These are phyloP conservation scores for Dendrothele bispora DNA, from an alignment of 768 basidiomycete species.

Conservation along the genomic window DNA sequence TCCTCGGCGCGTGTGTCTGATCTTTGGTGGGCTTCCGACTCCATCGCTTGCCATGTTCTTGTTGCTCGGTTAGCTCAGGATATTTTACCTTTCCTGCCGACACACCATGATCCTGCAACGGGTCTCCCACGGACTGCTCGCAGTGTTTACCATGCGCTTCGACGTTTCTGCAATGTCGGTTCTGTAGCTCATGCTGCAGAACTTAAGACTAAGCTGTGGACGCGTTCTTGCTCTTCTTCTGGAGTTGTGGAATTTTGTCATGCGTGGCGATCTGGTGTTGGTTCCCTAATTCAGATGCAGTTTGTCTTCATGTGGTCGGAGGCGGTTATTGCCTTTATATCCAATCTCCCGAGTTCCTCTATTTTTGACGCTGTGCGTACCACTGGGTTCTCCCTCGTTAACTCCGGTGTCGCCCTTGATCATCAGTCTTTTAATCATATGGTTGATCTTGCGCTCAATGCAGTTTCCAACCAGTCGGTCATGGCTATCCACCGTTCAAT, in stretches of 20 bases:
- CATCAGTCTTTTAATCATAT: neutral
- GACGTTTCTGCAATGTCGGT: neutral
- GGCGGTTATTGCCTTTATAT: neutral
- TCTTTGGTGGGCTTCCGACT: neutral
- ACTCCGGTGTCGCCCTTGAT: neutral
- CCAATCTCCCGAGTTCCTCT: neutral
- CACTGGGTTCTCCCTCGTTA: neutral
- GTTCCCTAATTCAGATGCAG: neutral
- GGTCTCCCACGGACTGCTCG: neutral
- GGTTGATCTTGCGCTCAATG: too few relatives aligned
- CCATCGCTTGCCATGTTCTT: neutral
- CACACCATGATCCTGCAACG: neutral
- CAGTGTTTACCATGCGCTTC: neutral
- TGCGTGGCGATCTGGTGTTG: neutral
- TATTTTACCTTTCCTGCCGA: neutral
- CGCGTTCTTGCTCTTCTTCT: neutral
- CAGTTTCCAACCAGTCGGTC: too few relatives aligned
- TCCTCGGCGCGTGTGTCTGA: neutral
- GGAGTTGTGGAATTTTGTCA: neutral
- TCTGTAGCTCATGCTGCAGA: neutral
- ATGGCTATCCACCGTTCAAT: neutral
- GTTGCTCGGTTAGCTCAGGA: neutral
- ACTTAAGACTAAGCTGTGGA: neutral
- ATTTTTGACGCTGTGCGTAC: neutral
- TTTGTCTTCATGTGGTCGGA: neutral